These are phyloP conservation scores for Xerocomus amazonicus DNA, from an alignment of 1,284 basidiomycete species.

Conservation along the genomic window DNA sequence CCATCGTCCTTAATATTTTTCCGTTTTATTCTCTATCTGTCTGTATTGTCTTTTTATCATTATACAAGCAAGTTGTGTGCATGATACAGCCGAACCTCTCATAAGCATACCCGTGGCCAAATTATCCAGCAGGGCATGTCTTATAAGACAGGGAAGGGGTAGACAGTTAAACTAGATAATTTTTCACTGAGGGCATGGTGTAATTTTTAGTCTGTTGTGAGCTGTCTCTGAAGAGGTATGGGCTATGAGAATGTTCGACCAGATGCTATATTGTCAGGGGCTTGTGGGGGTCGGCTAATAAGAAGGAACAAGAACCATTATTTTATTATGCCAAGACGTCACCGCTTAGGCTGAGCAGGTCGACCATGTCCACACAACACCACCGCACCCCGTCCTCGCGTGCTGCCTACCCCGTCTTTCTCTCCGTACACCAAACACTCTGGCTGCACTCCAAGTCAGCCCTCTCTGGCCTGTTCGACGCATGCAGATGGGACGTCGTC, in stretches of 20 bases:
- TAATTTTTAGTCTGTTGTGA: no score
- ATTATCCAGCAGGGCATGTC: no score
- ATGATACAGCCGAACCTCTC: no score
- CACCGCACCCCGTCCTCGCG: slow-evolving; percentile 37
- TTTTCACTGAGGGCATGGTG: no score
- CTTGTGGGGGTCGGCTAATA: slow-evolving; percentile 6
- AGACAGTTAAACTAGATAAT: no score
- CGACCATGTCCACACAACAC: slow-evolving; percentile 24
- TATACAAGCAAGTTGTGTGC: slow-evolving; percentile 8
- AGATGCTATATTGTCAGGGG: slow-evolving; percentile 7
- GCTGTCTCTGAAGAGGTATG: no score
- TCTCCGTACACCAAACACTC: slow-evolving; percentile 58
- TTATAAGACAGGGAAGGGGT: no score
- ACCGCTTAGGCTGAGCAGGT: not conserved
- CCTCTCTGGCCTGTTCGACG: slow-evolving; percentile 60
- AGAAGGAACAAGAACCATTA: no score
- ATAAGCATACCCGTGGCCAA: no score
- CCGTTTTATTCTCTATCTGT: slow-evolving; percentile 30
- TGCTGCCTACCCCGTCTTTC: slow-evolving; percentile 61
- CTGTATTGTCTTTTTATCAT: slow-evolving; percentile 27
- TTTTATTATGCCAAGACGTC: not conserved
- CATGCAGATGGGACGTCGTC: slow-evolving; percentile 68
- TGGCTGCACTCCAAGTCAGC: slow-evolving; percentile 57
- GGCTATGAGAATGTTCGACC: no score
- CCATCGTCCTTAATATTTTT: slow-evolving; percentile 25